phyloP scores from a whole-genome alignment of 2,329 filamentous ascomycete genomes.

The Aspergillus fructus region DNA sequence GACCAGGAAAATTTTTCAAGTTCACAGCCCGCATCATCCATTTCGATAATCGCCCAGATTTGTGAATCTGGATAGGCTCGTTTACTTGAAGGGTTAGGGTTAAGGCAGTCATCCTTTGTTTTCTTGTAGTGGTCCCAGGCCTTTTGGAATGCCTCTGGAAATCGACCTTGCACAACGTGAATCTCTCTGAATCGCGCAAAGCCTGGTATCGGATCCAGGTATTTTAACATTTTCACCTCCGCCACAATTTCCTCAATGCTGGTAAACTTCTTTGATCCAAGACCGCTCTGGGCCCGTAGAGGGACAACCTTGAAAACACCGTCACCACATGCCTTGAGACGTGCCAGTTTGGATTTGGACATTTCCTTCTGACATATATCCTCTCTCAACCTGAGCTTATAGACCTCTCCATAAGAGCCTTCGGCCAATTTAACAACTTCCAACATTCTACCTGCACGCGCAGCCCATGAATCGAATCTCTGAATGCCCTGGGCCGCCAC shows the following conservation, averaged over 20 bases:
- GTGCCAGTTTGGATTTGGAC: constrained; percentile 39
- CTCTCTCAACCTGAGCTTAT: constrained; percentile 51
- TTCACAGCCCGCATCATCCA: constrained; percentile 64
- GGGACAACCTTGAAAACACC: constrained; percentile 52
- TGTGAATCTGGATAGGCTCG: constrained; percentile 55
- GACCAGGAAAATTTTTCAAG: constrained; percentile 48
- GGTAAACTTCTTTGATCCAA: constrained; percentile 44
- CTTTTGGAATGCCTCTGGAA: constrained; percentile 51
- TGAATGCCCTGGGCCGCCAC: constrained; percentile 38
- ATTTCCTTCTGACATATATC: constrained; percentile 34
- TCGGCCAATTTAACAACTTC: constrained; percentile 62
- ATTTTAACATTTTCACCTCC: constrained; percentile 54
- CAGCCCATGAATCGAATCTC: constrained; percentile 41
- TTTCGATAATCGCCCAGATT: constrained; percentile 64
- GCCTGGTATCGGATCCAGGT: constrained; percentile 59
- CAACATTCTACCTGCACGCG: constrained; percentile 37
- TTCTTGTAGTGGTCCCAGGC: constrained; percentile 44
- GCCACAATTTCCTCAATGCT: constrained; percentile 51
- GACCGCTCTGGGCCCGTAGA: constrained; percentile 40
- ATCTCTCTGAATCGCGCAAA: constrained; percentile 63
- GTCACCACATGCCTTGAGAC: constrained; percentile 39
- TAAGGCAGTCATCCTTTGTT: constrained; percentile 48
- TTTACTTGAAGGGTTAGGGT: constrained; percentile 57
- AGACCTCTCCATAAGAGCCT: constrained; percentile 66
- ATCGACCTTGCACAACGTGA: constrained; percentile 57